Evolutionary conservation across 805 yeast genomes (phyloP).

Genomic region (Yarrowia yakushimensis): DNA sequence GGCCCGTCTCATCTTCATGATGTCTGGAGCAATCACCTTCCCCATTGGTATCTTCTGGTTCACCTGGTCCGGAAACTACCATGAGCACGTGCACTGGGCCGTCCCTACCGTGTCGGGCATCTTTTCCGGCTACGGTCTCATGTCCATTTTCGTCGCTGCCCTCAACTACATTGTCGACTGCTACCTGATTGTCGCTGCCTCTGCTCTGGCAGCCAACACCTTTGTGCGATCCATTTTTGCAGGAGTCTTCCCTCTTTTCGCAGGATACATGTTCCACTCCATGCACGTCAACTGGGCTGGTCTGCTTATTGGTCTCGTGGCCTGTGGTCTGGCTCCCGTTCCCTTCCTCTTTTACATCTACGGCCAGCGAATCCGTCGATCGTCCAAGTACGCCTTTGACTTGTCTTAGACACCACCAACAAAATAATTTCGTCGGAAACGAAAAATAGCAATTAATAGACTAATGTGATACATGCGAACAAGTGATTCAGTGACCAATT

Average conservation of each 20-base stretch:
- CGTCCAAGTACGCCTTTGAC: conserved; percentile 52
- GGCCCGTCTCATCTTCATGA: conserved; percentile 73
- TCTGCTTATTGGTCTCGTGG: conserved; percentile 60
- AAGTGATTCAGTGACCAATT: no score
- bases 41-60: conserved; percentile 83
- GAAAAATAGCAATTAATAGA: background rate
- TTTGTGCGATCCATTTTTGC: conserved; percentile 67
- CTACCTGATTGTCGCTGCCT: conserved; percentile 70
- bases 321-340: conserved; percentile 56
- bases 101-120: conserved; percentile 67
- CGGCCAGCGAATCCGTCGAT: conserved; percentile 55
- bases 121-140: conserved; percentile 65
- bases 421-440: background rate
- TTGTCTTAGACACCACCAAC: background rate
- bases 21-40: conserved; percentile 66
- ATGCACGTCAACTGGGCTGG: conserved; percentile 83
- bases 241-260: conserved; percentile 71
- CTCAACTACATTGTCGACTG: conserved; percentile 72
- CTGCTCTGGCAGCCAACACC: conserved; percentile 74
- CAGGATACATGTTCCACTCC: conserved; percentile 62
- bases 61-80: conserved; percentile 83
- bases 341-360: conserved; percentile 62
- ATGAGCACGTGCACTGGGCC: conserved; percentile 69
- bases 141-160: conserved; percentile 65
- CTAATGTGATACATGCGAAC: conserved; percentile 2